Base-by-base conservation (phyloP, 2,329 filamentous ascomycete species). In the Aureobasidium sp. region DNA sequence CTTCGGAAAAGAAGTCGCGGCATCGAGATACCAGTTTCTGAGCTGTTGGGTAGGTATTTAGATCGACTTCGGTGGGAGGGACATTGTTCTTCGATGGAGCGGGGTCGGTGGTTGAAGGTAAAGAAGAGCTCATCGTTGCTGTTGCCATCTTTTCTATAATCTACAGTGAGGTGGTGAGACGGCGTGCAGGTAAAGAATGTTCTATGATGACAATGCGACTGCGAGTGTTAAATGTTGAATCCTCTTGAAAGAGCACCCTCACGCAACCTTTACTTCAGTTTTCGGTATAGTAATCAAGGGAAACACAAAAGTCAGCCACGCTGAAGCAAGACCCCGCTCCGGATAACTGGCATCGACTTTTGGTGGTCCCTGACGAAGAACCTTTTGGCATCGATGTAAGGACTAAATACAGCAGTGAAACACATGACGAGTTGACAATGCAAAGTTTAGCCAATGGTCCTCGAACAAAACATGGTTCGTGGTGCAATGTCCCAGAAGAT, bases 1-100 rank as follows among this genome's bases (percentile, higher is more conserved):
- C 68, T 64, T 72, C 67, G 22, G 65, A 55, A 37, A 72, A 68
- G 64, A 73, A 70, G 45, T 72, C 66, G 47, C 70, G 67, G 63
- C 58, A 61, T 31, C 58, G 58, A 12, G 27, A 29, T 15, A 61
- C 47, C 20, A 52, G 15, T 25, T 41, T 42, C 47, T 61, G 58
- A 42, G 44, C 58, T 27, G 47, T 61, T 51, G 58, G 58, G 9
- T 52, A 22, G n/a, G 52, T 37, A 17, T 42, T 42, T 8, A 56
- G 5, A 44, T 56, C 52, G 25, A 56, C 52, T 25, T 56, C 52
- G 17, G 37, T 22, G 3, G 37, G 36, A 44, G 52, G 52, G 6
- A 56, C 52, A 17, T 56, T 25, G n/a, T 56, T 44, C 14, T 31
- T 56, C 5, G 36, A 29, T 6, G 52, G 11, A 44, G 27, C 12